Conservation (phyloP, 371 early-diverging fungal genomes). For the Nematocida sp. region DNA sequence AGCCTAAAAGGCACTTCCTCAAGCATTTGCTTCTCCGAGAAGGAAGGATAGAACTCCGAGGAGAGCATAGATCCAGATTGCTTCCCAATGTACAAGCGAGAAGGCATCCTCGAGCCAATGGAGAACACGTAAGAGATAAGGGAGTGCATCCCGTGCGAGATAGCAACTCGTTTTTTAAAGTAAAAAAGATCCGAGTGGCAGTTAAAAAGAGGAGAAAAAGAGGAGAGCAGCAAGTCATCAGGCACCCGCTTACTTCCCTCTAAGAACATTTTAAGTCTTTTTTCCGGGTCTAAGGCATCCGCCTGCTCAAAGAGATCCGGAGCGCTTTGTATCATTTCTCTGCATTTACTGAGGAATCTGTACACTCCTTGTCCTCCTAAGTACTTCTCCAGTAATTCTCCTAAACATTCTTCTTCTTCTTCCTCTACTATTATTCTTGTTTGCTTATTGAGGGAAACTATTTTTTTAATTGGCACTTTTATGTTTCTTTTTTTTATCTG, state of each 20-base stretch:
- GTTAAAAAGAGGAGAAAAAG: constrained; percentile 15
- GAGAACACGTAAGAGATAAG: constrained; percentile 51
- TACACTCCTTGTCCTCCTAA: constrained; percentile 14
- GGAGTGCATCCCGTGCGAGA: constrained; percentile 51
- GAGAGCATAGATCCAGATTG: constrained; percentile 38
- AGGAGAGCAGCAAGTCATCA: constrained; percentile 4
- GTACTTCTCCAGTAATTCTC: constrained; percentile 12
- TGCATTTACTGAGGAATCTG: constrained; percentile 35
- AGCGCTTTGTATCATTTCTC: neutral
- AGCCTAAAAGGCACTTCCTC: constrained; percentile 46
- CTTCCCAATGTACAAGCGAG: constrained; percentile 36
- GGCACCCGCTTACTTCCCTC: neutral
- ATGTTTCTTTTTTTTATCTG: constrained; percentile 30
- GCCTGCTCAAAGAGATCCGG: neutral
- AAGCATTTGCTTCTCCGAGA: constrained; percentile 7
- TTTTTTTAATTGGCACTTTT: constrained; percentile 30
- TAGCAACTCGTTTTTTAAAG: constrained; percentile 43
- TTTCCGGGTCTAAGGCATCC: constrained; percentile 42
- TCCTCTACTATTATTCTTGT: constrained; percentile 48
- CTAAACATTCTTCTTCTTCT: constrained; percentile 7
- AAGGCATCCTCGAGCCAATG: constrained; percentile 48
- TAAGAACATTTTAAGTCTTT: constrained; percentile 42
- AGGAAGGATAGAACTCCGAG: constrained; percentile 45
- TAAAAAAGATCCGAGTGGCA: constrained; percentile 44
- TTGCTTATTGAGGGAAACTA: constrained; percentile 42